Conservation (phyloP, 495 filamentous ascomycete species). For the Penicillium verhagenii region DNA sequence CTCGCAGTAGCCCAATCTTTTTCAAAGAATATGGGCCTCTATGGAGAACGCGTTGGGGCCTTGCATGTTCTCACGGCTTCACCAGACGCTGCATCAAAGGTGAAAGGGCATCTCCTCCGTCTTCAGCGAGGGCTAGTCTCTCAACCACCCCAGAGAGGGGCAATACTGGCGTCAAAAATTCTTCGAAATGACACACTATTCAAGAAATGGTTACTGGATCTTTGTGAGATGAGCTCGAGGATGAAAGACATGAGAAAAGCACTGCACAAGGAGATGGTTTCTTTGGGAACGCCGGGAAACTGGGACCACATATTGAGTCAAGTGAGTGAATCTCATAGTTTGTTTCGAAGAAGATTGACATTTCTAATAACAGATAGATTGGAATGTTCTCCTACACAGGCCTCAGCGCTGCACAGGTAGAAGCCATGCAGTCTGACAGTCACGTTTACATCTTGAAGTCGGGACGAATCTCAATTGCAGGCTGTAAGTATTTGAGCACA, state of each 20-base stretch:
- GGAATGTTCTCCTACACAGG: slow-evolving; percentile 9
- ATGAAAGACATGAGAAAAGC: slow-evolving; percentile 4
- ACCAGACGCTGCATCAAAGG: slow-evolving; percentile 3
- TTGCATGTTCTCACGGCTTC: slow-evolving; percentile 2
- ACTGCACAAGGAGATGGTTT: background rate
- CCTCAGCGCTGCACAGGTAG: background rate
- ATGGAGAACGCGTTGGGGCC: slow-evolving; percentile 26
- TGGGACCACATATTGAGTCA: slow-evolving; percentile 6
- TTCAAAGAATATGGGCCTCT: slow-evolving; percentile 51
- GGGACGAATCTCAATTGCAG: slow-evolving; percentile 5
- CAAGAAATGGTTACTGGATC: background rate
- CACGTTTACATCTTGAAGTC: slow-evolving; percentile 9
- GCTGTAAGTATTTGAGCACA: slow-evolving; percentile 3
- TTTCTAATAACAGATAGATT: background rate
- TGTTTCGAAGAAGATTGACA: background rate
- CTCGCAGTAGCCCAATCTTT: slow-evolving; percentile 38
- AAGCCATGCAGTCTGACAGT: background rate
- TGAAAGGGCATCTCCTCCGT: background rate
- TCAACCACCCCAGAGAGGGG: slow-evolving; percentile 3
- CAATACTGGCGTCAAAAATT: background rate
- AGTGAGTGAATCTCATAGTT: too few species aligned
- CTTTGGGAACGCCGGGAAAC: slow-evolving; percentile 5
- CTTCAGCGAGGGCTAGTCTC: slow-evolving; percentile 6
- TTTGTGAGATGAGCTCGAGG: slow-evolving; percentile 3
- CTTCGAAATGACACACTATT: background rate